A percentile compares a stretch with the other conserved stretches of the same genome.
phyloP scores from a whole-genome alignment of 495 filamentous ascomycete species.

The Penicillium paradoxum region DNA sequence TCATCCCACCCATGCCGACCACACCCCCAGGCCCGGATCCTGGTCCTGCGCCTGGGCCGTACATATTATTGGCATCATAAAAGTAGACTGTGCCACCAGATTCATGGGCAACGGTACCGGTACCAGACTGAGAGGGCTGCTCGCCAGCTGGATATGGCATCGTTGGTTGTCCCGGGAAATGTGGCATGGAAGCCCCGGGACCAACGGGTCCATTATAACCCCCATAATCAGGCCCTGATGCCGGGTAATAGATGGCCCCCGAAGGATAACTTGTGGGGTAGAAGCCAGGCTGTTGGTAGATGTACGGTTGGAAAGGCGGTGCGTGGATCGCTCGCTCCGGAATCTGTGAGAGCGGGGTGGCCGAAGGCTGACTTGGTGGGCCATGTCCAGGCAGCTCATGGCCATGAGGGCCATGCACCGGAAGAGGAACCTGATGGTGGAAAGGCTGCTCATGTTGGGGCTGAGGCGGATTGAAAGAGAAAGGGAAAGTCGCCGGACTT shows the following conservation, averaged over 20 bases:
- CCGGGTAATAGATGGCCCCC: constrained; percentile 51
- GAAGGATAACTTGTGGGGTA: constrained; percentile 57
- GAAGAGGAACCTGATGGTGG: constrained; percentile 80
- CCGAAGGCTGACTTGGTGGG: constrained; percentile 71
- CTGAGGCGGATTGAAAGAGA: constrained; percentile 65
- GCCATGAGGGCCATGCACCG: constrained; percentile 50
- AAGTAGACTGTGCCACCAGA: constrained; percentile 95
- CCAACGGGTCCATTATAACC: constrained; percentile 44
- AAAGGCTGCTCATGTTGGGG: constrained; percentile 78
- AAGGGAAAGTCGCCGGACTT: constrained; percentile 64
- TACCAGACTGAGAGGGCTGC: constrained; percentile 52
- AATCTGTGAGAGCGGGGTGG: constrained; percentile 91
- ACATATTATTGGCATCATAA: constrained; percentile 70
- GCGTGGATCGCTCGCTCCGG: constrained; percentile 93
- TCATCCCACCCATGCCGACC: constrained; percentile 75
- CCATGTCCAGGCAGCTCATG: constrained; percentile 56
- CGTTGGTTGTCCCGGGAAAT: constrained; percentile 48
- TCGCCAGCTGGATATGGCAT: constrained; percentile 42
- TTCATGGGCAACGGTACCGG: constrained; percentile 84
- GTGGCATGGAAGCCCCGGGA: constrained; percentile 48
- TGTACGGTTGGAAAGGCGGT: constrained; percentile 80
- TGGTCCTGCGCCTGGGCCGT: constrained; percentile 46
- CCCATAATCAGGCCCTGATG: constrained; percentile 33
- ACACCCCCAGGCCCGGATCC: constrained; percentile 51
- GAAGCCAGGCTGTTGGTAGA: constrained; percentile 56